Conservation (phyloP, 2,329 filamentous ascomycete species). For the Teratosphaeriaceae sp. region DNA sequence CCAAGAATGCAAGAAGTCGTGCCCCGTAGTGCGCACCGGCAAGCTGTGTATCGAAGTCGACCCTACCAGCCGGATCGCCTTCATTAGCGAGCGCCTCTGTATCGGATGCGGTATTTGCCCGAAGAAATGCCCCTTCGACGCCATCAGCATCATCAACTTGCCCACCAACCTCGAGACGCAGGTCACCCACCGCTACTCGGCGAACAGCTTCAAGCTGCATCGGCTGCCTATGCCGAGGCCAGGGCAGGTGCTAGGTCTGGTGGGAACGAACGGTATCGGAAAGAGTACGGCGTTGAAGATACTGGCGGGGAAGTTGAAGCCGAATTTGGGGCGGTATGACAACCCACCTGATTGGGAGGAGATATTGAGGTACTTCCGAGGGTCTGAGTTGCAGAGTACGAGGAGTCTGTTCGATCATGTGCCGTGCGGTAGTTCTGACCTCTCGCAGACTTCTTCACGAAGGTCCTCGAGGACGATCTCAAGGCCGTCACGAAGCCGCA, state of each 20-base stretch:
- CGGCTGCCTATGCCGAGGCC: conserved; percentile 92
- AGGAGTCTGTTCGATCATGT: neutral
- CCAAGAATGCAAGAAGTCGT: conserved; percentile 98
- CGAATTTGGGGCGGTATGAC: conserved; percentile 89
- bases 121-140: conserved; percentile 98
- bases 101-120: conserved; percentile 99
- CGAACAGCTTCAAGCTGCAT: conserved; percentile 99
- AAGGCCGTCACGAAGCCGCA: conserved; percentile 99
- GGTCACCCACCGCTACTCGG: conserved; percentile 96
- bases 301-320: conserved; percentile 96
- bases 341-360: conserved; percentile 99
- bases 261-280: conserved; percentile 99
- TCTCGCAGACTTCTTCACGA: conserved; percentile 86
- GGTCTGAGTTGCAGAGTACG: conserved; percentile 92
- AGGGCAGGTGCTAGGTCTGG: conserved; percentile 89
- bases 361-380: conserved; percentile 96
- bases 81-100: conserved; percentile 92
- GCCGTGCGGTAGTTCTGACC: conserved; percentile 14
- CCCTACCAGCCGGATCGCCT: conserved; percentile 84
- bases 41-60: conserved; percentile 96
- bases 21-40: conserved; percentile 92
- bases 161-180: conserved; percentile 98
- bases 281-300: conserved; percentile 99
- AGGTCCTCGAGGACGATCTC: conserved; percentile 91
- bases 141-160: conserved; percentile 99